Base-by-base conservation (phyloP, 176 grass and related monocot genomes). In the Musa troglodytarum region DNA sequence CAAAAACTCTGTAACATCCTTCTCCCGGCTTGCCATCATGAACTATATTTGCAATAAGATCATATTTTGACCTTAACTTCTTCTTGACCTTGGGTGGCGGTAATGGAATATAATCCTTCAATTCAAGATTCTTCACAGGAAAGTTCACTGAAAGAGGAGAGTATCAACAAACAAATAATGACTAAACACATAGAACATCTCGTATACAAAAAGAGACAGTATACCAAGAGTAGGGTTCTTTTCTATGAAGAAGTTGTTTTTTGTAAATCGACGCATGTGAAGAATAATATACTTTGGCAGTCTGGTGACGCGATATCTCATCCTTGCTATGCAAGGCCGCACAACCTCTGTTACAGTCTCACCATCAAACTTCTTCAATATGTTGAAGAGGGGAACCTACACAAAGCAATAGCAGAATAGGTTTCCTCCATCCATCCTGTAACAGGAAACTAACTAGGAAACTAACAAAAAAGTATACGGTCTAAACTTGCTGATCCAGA, bases 321-420 rank as follows among this genome's bases (percentile, higher is more conserved):
- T 98, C 73, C 88, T 84, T 54, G 95, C 95, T 83, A 98, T 89
- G 54, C 84, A 91, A 69, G 95, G 90, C 1, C 88, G 81, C 25
- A 98, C 95, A 65, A 98, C 95, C 69, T 94, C 95, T 10, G 90
- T 94, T 26, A 98, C 58, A 26, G 88, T 87, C 69, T 93, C 84
- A 9, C 95, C 95, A 76, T 98, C 90, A 78, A 98, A 98, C 65
- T 98, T 98, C 82, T 90, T 98, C 81, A 98, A 84, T 83, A 98
- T 98, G 85, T 91, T 98, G 82, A 94, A 98, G 11, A 98, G 74
- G 53, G 95, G 90, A 73, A 98, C 82, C 95, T 93, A 76, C 78
- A 83, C 9, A 77, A 43, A 15, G 24, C 49, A 71, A 65, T 52
- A 26, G 2, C 10, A 70, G 17, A 69, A 11, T 50, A 70, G 43